Base-by-base conservation (phyloP, 345 rosid species). In the Linum usitatissimum region DNA sequence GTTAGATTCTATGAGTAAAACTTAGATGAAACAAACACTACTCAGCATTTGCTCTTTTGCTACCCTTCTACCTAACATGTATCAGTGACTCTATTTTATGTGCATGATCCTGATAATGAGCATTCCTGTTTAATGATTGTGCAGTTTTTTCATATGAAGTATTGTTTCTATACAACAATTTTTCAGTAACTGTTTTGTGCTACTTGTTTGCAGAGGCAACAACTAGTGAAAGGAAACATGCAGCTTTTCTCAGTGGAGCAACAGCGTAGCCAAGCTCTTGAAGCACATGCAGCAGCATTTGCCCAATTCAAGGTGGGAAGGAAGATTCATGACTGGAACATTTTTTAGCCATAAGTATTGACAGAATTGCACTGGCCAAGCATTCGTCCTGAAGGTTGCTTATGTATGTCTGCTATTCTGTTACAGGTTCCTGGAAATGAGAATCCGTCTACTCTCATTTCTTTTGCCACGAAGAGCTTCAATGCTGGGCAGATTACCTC, bases 221-320 rank as follows among this genome's bases (percentile, higher is more conserved):
- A 87, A 84, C 66, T 93, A 71, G 96, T 93, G 45, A 93, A 87
- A 71, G 97, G 97, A 71, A 90, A 83, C 69, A 87, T 90, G 97
- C 97, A 87, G 76, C 96, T 87, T 72, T 87, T 83, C 72, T 93
- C 97, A 30, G 82, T 90, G 65, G 97, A 93, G 53, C 97, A 93
- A 80, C 97, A 94, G 81, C 96, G 96, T 28, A 94, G 96, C 79
- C 99, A 94, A 80, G 91, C 92, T 53, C 92, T 94, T 70, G 99
- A 94, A 76, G 99, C 97, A 42, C 99, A 94, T 84, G 97, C 99
- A 73, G 99, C 99, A 3, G 80, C 99, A 65, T 93, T 90, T 77
- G 97, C 97, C 20, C 87, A 84, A 64, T 83, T 83, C 68, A 93
- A 88, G 79, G 99, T 90, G 36, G 12, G 31, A 5, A 20, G 8